phyloP scores from a whole-genome alignment of 441 rosid genomes.

The Brassica hybrid region DNA sequence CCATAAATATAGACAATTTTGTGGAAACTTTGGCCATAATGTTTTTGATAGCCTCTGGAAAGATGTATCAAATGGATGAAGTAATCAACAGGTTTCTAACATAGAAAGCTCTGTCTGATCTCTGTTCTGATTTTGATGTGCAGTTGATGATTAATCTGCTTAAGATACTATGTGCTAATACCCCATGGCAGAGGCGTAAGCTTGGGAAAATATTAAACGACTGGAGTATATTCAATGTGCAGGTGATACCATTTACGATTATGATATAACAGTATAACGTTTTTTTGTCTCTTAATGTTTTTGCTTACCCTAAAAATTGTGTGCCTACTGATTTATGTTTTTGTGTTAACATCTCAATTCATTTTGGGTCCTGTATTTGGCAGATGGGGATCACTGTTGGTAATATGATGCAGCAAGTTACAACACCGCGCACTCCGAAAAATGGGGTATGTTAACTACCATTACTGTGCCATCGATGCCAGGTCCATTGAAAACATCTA shows the following conservation, averaged over 20 bases:
- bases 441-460: conserved; percentile 64
- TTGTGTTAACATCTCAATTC: conserved; percentile 24
- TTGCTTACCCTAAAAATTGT: neutral
- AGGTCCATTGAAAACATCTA: conserved; percentile 27
- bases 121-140: conserved; percentile 45
- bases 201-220: conserved; percentile 95
- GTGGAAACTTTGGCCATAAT: conserved; percentile 15
- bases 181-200: conserved; percentile 99
- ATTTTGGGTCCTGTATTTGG: conserved; percentile 31
- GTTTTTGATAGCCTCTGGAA: conserved; percentile 13
- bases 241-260: conserved; percentile 54
- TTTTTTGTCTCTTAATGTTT: neutral
- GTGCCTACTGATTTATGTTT: conserved; percentile 7
- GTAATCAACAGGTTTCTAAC: conserved; percentile 25
- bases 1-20: neutral
- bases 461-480: conserved; percentile 18
- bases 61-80: conserved; percentile 9
- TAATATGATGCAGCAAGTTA: conserved; percentile 68
- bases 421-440: conserved; percentile 45
- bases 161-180: conserved; percentile 89
- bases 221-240: conserved; percentile 84
- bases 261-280: conserved; percentile 8
- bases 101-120: conserved; percentile 35
- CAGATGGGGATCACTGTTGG: conserved; percentile 86
- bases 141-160: conserved; percentile 91